Conservation (phyloP, 2,329 filamentous ascomycete genomes). For the Clarireedia hainanense region DNA sequence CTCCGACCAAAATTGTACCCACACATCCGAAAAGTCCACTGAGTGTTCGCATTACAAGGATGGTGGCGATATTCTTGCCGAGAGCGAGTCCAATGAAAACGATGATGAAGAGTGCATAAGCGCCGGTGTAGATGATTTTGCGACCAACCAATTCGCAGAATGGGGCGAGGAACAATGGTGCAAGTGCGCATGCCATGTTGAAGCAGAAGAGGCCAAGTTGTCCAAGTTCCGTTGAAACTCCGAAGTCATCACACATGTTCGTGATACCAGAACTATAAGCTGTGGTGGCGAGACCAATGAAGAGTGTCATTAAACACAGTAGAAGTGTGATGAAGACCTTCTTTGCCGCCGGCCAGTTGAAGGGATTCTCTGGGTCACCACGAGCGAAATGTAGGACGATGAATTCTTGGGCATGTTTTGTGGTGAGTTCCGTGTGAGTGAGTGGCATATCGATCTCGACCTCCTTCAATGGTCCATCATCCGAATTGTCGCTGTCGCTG, state of each 20-base stretch:
- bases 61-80: constrained; percentile 61
- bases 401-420: constrained; percentile 36
- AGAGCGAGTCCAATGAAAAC: constrained; percentile 58
- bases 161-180: constrained; percentile 79
- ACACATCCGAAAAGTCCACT: constrained; percentile 61
- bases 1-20: constrained; percentile 70
- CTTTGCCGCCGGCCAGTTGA: constrained; percentile 39
- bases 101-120: constrained; percentile 35
- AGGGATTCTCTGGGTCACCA: constrained; percentile 42
- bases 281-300: constrained; percentile 46
- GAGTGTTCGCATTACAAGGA: constrained; percentile 59
- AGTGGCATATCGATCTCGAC: constrained; percentile 42
- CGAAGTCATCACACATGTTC: constrained; percentile 38
- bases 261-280: constrained; percentile 43
- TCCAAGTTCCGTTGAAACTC: constrained; percentile 35
- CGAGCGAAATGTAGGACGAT: constrained; percentile 39
- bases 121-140: constrained; percentile 67
- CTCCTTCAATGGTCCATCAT: constrained; percentile 31
- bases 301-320: constrained; percentile 44
- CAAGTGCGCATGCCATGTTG: constrained; percentile 71
- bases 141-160: constrained; percentile 82
- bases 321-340: constrained; percentile 40
- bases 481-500: constrained; percentile 25
- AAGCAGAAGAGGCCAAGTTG: constrained; percentile 57
- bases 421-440: constrained; percentile 36